These are phyloP conservation scores for Colletotrichum trifolii DNA, from an alignment of 2,329 filamentous ascomycete species.

Conservation along the genomic window DNA sequence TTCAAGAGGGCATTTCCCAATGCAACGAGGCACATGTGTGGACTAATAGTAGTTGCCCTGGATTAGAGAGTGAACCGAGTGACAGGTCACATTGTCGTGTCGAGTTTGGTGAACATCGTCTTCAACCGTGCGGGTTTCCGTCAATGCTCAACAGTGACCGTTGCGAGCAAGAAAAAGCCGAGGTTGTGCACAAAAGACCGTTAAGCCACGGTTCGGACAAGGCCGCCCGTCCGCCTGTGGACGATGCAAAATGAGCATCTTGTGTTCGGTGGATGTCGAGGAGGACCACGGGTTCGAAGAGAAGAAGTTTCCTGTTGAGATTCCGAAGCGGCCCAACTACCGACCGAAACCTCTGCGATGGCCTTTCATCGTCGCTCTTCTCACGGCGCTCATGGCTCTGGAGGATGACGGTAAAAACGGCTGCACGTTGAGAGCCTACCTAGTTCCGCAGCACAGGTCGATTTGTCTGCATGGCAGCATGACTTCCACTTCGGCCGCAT, in stretches of 20 bases:
- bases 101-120: neutral
- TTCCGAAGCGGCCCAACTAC: conserved; percentile 41
- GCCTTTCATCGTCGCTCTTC: conserved; percentile 45
- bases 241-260: conserved; percentile 2
- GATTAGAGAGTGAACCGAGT: conserved; percentile 10
- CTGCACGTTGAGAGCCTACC: conserved; percentile 25
- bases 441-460: conserved; percentile 28
- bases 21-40: conserved; percentile 33
- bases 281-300: conserved; percentile 37
- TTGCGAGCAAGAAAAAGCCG: neutral
- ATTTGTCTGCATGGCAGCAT: conserved; percentile 12
- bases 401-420: neutral
- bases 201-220: conserved; percentile 5
- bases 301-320: conserved; percentile 11
- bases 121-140: neutral
- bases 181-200: conserved; percentile 3
- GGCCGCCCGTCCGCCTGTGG: neutral
- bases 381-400: conserved; percentile 42
- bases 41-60: conserved; percentile 7
- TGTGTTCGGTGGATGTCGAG: conserved; percentile 33
- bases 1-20: conserved; percentile 24
- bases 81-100: conserved; percentile 25
- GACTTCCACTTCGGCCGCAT: neutral
- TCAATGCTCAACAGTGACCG: conserved; percentile 11
- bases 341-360: conserved; percentile 47